Evolutionary conservation across 2,329 filamentous ascomycete species (phyloP), one percentile per base, ranked within the genome.

Genomic region (Seiridium cupressi): DNA sequence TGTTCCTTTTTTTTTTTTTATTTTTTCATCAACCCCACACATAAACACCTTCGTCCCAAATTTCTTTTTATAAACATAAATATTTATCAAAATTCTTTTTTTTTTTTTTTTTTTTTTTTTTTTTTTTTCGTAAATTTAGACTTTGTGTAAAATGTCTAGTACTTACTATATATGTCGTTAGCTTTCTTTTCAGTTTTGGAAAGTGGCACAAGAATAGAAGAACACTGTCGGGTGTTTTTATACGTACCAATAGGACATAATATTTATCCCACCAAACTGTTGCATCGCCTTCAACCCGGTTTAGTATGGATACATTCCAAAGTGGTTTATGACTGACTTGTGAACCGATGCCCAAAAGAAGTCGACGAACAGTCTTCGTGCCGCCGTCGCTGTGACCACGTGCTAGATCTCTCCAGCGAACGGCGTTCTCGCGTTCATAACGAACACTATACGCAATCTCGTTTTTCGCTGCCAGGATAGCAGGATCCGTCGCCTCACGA

Each of bases 381-480:
- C 65, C 66, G 10, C 59, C 51, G 53, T 60, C 57, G 11, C 61
- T 64, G 13, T 62, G 64, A 38, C 65, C 65, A 42, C 65, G 64
- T 8, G 69, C 55, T 6, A 68, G 57, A 31, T 69, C 69, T 11
- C 47, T 35, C 47, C 47, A 49, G 2, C 47, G 47, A 32, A 49
- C 35, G 7, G 47, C 47, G 7, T 49, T 49, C 36, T 68, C 61
- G 70, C 67, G 70, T 8, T 64, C 60, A 42, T 71, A 69, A 11
- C 68, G 64, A 34, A 69, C 66, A 49, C 66, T 66, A 40, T 64
- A 72, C 3, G 64, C 47, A 26, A 49, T 49, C 49, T 72, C 71
- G 51, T 70, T 70, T 18, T 65, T 59, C 10, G 61, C 62, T 55
- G 67, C 63, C 1, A 68, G 63, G n/a, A 68, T 53, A 8, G 67